phyloP scores from a whole-genome alignment of 2,329 filamentous ascomycete genomes.

The Arthrobotrys iridis region DNA sequence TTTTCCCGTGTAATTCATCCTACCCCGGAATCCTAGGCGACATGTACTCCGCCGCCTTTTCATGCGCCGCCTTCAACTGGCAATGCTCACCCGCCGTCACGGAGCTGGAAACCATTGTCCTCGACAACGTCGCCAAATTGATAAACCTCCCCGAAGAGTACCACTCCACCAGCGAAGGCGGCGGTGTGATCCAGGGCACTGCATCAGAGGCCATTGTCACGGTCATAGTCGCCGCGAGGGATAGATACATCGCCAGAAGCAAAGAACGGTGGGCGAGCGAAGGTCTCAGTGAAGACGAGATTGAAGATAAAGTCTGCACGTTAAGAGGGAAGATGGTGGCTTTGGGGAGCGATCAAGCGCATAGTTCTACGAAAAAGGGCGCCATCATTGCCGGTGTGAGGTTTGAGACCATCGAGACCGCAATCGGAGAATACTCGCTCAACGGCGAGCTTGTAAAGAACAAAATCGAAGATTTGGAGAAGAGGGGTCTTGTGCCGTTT shows the following conservation, averaged over 20 bases:
- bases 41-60: slow-evolving; percentile 89
- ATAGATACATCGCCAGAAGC: slow-evolving; percentile 72
- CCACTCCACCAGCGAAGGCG: slow-evolving; percentile 78
- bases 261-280: slow-evolving; percentile 58
- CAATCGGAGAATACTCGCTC: slow-evolving; percentile 75
- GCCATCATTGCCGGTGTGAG: slow-evolving; percentile 87
- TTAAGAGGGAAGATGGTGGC: slow-evolving; percentile 79
- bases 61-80: slow-evolving; percentile 95
- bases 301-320: slow-evolving; percentile 75
- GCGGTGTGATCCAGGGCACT: slow-evolving; percentile 93
- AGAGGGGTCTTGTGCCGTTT: slow-evolving; percentile 80
- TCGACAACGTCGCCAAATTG: slow-evolving; percentile 88
- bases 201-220: slow-evolving; percentile 89
- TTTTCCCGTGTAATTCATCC: slow-evolving; percentile 84
- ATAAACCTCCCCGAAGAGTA: slow-evolving; percentile 78
- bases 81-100: slow-evolving; percentile 91
- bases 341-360: slow-evolving; percentile 79
- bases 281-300: slow-evolving; percentile 65
- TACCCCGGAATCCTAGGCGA: slow-evolving; percentile 90
- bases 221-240: slow-evolving; percentile 85
- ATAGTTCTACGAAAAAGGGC: slow-evolving; percentile 87
- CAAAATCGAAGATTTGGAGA: slow-evolving; percentile 73
- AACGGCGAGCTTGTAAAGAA: slow-evolving; percentile 69
- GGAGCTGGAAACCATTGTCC: slow-evolving; percentile 88
- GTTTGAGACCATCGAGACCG: slow-evolving; percentile 71